Percentiles rank a stretch among this genome's conserved stretches.
These are phyloP conservation scores for Fusarium humuli DNA, from an alignment of 2,329 filamentous ascomycete species.

Conservation along the genomic window DNA sequence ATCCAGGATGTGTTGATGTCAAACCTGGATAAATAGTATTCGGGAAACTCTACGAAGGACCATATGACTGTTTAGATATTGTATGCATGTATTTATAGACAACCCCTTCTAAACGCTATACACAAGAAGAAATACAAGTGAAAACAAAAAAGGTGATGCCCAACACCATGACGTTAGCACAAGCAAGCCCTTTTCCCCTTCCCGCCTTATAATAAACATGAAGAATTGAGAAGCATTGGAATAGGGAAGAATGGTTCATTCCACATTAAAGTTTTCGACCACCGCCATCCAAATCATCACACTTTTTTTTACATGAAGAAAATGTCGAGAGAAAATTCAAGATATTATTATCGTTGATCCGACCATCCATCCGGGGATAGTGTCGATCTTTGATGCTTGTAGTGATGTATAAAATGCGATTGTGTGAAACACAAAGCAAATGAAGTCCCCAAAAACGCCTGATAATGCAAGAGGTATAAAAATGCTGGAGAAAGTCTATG, in stretches of 20 bases:
- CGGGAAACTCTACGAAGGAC: no score
- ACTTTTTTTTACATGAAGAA: slow-evolving; percentile 15
- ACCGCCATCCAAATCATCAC: slow-evolving; percentile 4
- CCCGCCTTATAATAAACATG: not conserved
- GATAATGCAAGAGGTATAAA: slow-evolving; percentile 22
- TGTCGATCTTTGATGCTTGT: slow-evolving; percentile 10
- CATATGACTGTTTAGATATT: not conserved
- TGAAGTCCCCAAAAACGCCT: slow-evolving; percentile 27
- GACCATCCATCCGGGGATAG: slow-evolving; percentile 30
- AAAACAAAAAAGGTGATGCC: slow-evolving; percentile 5
- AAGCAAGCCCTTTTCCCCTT: not conserved
- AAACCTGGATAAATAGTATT: no score
- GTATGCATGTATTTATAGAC: slow-evolving; percentile 11
- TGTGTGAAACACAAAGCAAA: slow-evolving; percentile 20
- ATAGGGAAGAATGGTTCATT: slow-evolving; percentile 8
- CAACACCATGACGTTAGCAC: slow-evolving; percentile 11
- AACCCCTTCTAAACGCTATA: slow-evolving; percentile 26
- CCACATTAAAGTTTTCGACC: slow-evolving; percentile 7
- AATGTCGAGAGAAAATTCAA: slow-evolving; percentile 11
- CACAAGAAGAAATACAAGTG: slow-evolving; percentile 2
- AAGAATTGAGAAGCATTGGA: slow-evolving; percentile 6
- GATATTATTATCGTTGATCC: slow-evolving; percentile 20
- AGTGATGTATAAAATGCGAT: slow-evolving; percentile 16
- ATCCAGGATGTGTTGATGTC: no score
- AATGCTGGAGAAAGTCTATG: slow-evolving; percentile 4